Conservation (phyloP, 2,329 filamentous ascomycete genomes). For the Phialophora tarda region DNA sequence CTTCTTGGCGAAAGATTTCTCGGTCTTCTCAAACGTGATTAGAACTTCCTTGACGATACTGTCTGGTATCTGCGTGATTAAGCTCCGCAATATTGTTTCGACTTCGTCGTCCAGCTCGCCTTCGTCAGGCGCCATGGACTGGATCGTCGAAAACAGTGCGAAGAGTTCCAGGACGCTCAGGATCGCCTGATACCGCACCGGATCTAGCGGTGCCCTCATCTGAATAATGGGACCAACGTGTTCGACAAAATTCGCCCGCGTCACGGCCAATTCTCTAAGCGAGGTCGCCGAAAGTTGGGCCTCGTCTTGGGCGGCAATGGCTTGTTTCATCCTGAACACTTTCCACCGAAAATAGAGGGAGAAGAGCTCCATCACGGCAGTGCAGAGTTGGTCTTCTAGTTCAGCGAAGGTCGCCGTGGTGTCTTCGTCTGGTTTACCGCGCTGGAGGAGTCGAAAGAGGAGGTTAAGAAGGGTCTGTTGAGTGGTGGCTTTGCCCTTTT, state of each 20-base stretch:
- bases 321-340: slow-evolving; percentile 64
- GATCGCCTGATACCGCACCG: slow-evolving; percentile 75
- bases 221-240: slow-evolving; percentile 58
- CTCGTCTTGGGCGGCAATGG: slow-evolving; percentile 60
- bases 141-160: slow-evolving; percentile 76
- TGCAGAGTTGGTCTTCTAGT: slow-evolving; percentile 78
- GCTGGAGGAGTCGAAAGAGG: slow-evolving; percentile 72
- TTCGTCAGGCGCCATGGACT: slow-evolving; percentile 51
- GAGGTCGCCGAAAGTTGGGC: slow-evolving; percentile 66
- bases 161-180: slow-evolving; percentile 82
- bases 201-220: slow-evolving; percentile 69
- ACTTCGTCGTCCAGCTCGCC: slow-evolving; percentile 49
- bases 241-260: slow-evolving; percentile 59
- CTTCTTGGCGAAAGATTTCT: slow-evolving; percentile 77
- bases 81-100: slow-evolving; percentile 61
- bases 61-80: slow-evolving; percentile 72
- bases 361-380: slow-evolving; percentile 74
- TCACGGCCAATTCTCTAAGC: slow-evolving; percentile 70
- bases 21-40: slow-evolving; percentile 76
- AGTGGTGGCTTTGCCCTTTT: slow-evolving; percentile 50
- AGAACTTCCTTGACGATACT: slow-evolving; percentile 70
- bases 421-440: slow-evolving; percentile 70
- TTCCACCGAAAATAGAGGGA: slow-evolving; percentile 98
- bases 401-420: slow-evolving; percentile 72
- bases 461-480: slow-evolving; percentile 63